Base-by-base conservation (phyloP, 2,329 filamentous ascomycete genomes). In the Claviceps digitariae region DNA sequence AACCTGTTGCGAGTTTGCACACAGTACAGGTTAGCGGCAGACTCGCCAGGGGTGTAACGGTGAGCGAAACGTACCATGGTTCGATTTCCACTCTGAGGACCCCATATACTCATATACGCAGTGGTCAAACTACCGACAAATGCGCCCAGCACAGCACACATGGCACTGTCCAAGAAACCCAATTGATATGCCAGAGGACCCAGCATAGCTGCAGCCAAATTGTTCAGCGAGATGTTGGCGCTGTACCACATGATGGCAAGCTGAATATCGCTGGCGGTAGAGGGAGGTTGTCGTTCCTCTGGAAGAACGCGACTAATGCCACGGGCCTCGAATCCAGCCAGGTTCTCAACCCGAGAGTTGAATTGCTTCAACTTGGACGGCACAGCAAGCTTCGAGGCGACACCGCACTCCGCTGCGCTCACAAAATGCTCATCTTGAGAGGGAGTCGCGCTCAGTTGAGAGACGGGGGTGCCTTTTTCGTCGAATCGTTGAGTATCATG, bases 101-200 rank as follows among this genome's bases (percentile, higher is more conserved):
- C 86, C 62, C 90, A 88, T 20, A 81, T 86, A 2, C 83, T 86
- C 72, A 90, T 90, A 68, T 84, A 88, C 63, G 80, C 84, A 17
- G 88, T 86, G 0, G 86, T 83, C 49, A 83, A 63, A 49, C 85
- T 76, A n/a, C 83, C 85, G 10, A 91, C 71, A 4, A 88, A 63
- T 61, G 90, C 90, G 71, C 90, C 79, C 69, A 90, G 87, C 51
- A 91, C 66, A 55, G 86, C 83, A 34, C 82, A 78, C 47, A 91
- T 69, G 36, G 86, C 79, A 8, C 83, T 81, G 62, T 91, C 87
- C 49, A 84, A 72, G 59, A 87, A 90, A 10, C 86, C 85, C 9
- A 91, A 75, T 9, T 68, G 67, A 67, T 88, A 90, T 25, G 87
- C 68, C 9, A 81, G 76, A n/a, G 81, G 75, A 1, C 79, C 83